Evolutionary conservation across 805 yeast species (phyloP).

Genomic region (Cyberlindnera nakhonratchasimensis): DNA sequence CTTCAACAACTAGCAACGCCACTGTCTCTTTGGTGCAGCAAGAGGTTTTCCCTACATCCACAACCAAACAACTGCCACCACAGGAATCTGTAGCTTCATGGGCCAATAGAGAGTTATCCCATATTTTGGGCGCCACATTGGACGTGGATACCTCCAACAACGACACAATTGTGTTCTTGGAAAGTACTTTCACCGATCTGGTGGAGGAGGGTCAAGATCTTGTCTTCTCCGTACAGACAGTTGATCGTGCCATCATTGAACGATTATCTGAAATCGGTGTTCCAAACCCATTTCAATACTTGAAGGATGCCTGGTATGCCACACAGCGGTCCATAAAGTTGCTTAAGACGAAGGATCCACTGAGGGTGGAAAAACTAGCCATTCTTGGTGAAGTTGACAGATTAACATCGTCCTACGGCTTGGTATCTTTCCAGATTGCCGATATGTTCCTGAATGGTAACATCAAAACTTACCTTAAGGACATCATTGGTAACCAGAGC

Average conservation of each 20-base stretch:
- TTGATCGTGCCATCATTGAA: conserved; percentile 55
- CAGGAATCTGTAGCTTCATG: conserved; percentile 13
- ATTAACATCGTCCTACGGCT: conserved; percentile 57
- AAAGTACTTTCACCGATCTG: conserved; percentile 24
- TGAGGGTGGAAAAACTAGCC: conserved; percentile 35
- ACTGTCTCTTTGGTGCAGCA: too few species aligned
- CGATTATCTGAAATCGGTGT: conserved; percentile 53
- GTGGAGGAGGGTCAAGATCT: conserved; percentile 23
- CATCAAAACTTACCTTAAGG: conserved; percentile 28
- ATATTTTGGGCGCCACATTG: conserved; percentile 22
- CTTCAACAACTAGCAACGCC: too few species aligned
- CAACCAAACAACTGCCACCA: neutral
- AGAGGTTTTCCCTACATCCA: neutral
- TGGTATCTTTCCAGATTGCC: conserved; percentile 65
- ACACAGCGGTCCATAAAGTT: conserved; percentile 42
- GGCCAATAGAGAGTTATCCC: conserved; percentile 6
- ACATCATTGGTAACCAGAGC: conserved; percentile 30
- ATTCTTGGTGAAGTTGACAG: conserved; percentile 47
- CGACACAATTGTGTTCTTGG: conserved; percentile 18
- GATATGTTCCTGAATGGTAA: conserved; percentile 39
- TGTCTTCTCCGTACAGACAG: conserved; percentile 15
- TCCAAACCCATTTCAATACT: conserved; percentile 43
- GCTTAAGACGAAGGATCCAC: conserved; percentile 39
- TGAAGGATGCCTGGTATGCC: conserved; percentile 42
- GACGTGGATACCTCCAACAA: conserved; percentile 14